Evolutionary conservation across 1,284 basidiomycete genomes (phyloP), one percentile per base, ranked within the genome.

Genomic region (Papiliotrema terrestris): DNA sequence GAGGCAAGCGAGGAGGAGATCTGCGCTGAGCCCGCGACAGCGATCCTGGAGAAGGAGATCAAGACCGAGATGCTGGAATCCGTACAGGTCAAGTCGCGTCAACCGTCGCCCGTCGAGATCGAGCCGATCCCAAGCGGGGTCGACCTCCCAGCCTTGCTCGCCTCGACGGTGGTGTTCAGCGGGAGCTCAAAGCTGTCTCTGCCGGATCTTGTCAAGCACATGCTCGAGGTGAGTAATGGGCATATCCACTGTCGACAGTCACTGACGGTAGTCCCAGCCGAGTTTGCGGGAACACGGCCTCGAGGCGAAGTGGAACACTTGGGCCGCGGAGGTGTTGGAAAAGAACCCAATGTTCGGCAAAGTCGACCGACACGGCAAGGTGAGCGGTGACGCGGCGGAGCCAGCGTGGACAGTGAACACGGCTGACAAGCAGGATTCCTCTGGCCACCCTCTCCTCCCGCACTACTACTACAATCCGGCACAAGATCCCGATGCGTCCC

Each of bases 381-480:
- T 74, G 36, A 59, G 70, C 57, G 13, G 23, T n/a, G n/a, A n/a
- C n/a, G n/a, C n/a, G n/a, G n/a, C n/a, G n/a, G n/a, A n/a, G 14
- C 2, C 32, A 15, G 20, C 17, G 25, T 37, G n/a, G 45, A 37
- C 25, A 49, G 22, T 22, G 5, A 15, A 25, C 25, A 45, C 2
- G 0, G 37, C 17, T 43, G 11, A 38, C 23, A 36, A 2, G 20
- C 48, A 76, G 69, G 77, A 78, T 63, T 62, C 69, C 1, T 72
- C 69, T 4, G 77, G 77, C 5, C 70, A 68, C 20, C 74, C 76
- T 0, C 66, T 78, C 1, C 61, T 73, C 14, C 69, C 76, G 20
- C 74, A 75, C 51, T 78, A 73, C 69, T 76, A 69, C 55, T 78
- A 78, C 63, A 66, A 72, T 47, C 74, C 75, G 1, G 65, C 64